Base-by-base conservation (phyloP, 768 basidiomycete genomes). In the Phanerochaete sordida region DNA sequence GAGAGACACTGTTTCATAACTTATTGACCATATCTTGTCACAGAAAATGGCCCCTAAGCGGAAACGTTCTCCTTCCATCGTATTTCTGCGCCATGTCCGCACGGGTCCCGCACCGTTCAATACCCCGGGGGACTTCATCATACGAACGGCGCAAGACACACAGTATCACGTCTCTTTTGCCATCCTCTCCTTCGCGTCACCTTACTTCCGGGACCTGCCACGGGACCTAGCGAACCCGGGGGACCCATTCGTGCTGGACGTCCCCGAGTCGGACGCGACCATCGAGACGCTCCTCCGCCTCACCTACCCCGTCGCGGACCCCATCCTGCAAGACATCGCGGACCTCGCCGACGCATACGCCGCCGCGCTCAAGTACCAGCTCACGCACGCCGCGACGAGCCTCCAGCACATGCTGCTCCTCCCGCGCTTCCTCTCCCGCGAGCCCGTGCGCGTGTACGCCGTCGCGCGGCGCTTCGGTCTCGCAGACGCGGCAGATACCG, bases 381-480 rank as follows among this genome's bases (percentile, higher is more conserved):
- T 88, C 60, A 48, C 70, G 0, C 73, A 72, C 6, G 81, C 80
- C 50, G 73, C 81, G 61, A 66, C 72, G 28, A 64, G 74, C 0
- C 75, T 91, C n/a, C 83, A 86, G 55, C 72, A 69, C 48, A 69
- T 78, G 24, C 80, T 90, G 35, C 63, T 85, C 13, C 77, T 82
- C 0, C 76, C 80, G 7, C 69, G 68, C 8, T 87, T 85, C 68
- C 69, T 86, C n/a, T 62, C 72, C 28, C 65, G 72, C 16, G 75
- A 75, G 16, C 84, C 90, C 11, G 76, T 78, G 15, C 83, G 85
- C 13, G 86, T 90, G 1, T 91, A 86, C 63, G 87, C 88, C 27
- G 83, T 90, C 45, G 87, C 90, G 1, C 82, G 81, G 59, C 82
- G 84, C 3, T 84, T 80, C 59, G 84, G 85, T 21, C 72, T 91